Base-by-base conservation (phyloP, 108 stramenopile genomes). In the Skeletonema grethae region DNA sequence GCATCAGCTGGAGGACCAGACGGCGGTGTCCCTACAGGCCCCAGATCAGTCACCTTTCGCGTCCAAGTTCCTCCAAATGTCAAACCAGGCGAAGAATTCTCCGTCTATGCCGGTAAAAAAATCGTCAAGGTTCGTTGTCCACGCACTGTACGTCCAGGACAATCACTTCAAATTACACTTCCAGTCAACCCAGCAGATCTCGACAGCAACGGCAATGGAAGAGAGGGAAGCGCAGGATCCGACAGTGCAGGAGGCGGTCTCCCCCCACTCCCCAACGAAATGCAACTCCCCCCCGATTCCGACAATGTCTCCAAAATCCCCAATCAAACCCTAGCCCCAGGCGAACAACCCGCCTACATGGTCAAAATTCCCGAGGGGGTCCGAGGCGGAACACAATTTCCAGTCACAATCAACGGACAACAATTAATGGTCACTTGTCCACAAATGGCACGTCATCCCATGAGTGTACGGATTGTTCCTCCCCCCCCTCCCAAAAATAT, bases 341-440 rank as follows among this genome's bases (percentile, higher is more conserved):
- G 72, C 5, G 82, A 76, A 22, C 79, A 83, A n/a, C 75, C 82
- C 30, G 89, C 95, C 5, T 95, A 90, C 76, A 90, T 90, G 86
- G 90, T 93, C 1, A 72, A 70, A 4, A 91, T 96, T 64, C 92
- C 92, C 4, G 75, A 81, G 20, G 88, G 86, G 5, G 80, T 87
- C 10, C 67, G 82, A 3, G 79, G 79, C 15, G 90, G 92, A 30
- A 59, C 83, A 45, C 88, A 91, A 63, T 97, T 97, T 65, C 85
- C 87, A 9, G 92, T 95, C 12, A 90, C 82, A 9, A 87, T 95
- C 43, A 68, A 77, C 16, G 93, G 93, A 36, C 93, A 95, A 63
- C 80, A 90, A 57, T 67, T 97, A 50, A 92, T 91, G 88, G 93
- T 97, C 0, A 95, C 94, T 2, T 94, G 93, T 82, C 96, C 96